Evolutionary conservation across 768 basidiomycete species (phyloP), one percentile per base, ranked within the genome.

Genomic region (Xerocomellus chrysenteron): DNA sequence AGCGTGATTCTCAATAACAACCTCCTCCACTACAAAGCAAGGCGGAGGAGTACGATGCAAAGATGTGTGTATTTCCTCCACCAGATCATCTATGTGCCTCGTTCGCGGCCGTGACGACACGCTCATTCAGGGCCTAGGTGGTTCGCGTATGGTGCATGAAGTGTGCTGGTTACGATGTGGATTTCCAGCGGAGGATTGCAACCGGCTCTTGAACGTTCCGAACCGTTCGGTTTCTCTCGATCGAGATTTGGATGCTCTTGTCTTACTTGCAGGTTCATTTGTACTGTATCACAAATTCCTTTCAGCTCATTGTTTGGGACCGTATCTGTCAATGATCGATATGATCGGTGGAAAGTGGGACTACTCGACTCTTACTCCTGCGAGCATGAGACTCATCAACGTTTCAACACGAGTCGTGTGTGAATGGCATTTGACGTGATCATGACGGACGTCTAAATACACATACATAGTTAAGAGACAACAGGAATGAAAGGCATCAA

Each of bases 381-480:
- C n/a, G n/a, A n/a, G 9, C 21, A 16, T 26, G 24, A 32, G 28
- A 36, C 41, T 28, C 30, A 45, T 19, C 28, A 12, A 36, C 14
- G 47, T 24, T 14, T 17, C 2, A 41, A 28, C 17, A 28, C 19
- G 16, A 39, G 28, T 45, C 37, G 41, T 9, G 24, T 41, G 37
- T 10, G 33, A 21, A 57, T 21, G 36, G 19, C 48, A 56, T 61
- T 57, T 45, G 37, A 48, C 36, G 28, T 46, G 24, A 41, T 48
- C 55, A 44, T 44, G 41, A 30, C n/a, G 21, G 44, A 35, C 16
- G 26, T 51, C 51, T 70, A 70, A 70, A 60, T 68, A 68, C 10
- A 35, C 52, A 69, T 70, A 35, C 52, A 69, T 70, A 66, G 43
- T 68, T 65, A 65, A 54, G 35, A 50, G 43, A 58, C 41, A 50